Base-by-base conservation (phyloP, 805 yeast species). In the Myxozyma neotropica region DNA sequence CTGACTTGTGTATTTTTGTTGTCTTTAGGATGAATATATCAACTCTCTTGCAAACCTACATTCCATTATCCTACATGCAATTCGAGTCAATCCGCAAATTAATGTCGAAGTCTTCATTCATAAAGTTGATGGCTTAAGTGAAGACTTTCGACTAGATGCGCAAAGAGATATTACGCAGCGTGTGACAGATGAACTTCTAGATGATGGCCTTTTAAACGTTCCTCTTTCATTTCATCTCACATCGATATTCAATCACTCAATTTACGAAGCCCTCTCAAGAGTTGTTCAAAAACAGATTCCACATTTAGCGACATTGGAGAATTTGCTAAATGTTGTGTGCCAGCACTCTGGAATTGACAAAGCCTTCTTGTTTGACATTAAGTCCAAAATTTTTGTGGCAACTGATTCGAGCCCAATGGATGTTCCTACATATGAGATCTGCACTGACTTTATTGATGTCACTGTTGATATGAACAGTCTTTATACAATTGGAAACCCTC, bases 361-460 rank as follows among this genome's bases (percentile, higher is more conserved):
- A 76, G 93, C 94, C 19, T 94, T 92, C 69, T 73, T 94, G 58
- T 93, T 94, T 69, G 99, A 94, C 71, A 84, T 93, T 26, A 88
- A 89, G 69, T 88, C 96, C 17, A 94, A 94, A 72, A 89, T 94
- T 21, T 94, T 93, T 71, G 91, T 93, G 50, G 97, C 97, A 4
- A 93, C 98, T 0, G 99, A 94, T 72, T 88, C 96, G 0, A 85
- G 92, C 1, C 97, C 98, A 0, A 96, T 93, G 40, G 98, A 93
- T 74, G 87, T 90, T 42, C 96, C 91, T 70, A 89, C 95, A 0
- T 94, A 94, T 72, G 97, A 94, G 72, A 96, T 93, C 1, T 94
- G 98, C 73, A 95, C 97, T 0, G 98, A 94, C 70, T 94, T 94
- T 70, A 93, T 94, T 47, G 98, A 94, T 72, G 94, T 93, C 15